Conservation (phyloP, 2,329 filamentous ascomycete genomes). For the Arthrobotrys megalospora region DNA sequence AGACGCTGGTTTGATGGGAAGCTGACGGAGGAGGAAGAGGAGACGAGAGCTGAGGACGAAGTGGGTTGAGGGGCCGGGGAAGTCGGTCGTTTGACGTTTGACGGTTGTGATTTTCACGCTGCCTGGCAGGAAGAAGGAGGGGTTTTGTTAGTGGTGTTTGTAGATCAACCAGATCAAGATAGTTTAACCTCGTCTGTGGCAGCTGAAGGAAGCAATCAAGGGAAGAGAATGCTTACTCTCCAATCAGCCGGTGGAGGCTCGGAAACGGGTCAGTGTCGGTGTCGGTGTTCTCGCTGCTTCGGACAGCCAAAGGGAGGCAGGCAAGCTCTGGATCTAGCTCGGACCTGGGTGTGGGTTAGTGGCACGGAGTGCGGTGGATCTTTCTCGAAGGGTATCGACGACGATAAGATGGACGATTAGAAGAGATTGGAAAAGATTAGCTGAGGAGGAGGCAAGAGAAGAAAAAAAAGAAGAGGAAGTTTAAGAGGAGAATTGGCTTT, state of each 20-base stretch:
- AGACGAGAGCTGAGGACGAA: neutral
- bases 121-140: constrained; percentile 9
- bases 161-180: neutral
- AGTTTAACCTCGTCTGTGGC: no score
- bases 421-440: constrained; percentile 1
- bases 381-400: constrained; percentile 19
- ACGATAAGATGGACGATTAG: constrained; percentile 1
- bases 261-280: neutral
- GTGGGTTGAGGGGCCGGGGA: constrained; percentile 1
- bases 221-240: constrained; percentile 20
- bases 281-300: constrained; percentile 6
- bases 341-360: neutral
- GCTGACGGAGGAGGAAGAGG: neutral
- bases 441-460: neutral
- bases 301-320: neutral
- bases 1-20: constrained; percentile 9
- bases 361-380: constrained; percentile 2
- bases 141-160: constrained; percentile 25
- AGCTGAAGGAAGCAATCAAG: no score
- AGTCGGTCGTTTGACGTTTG: constrained; percentile 12
- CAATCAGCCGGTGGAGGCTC: constrained; percentile 21
- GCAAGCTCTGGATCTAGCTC: neutral
- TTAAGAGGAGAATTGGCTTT: constrained; percentile 4
- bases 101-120: constrained; percentile 25
- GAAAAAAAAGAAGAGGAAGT: neutral